Evolutionary conservation across 164 flowering plant genomes (phyloP).

Genomic region (Cinnamomum micranthum): DNA sequence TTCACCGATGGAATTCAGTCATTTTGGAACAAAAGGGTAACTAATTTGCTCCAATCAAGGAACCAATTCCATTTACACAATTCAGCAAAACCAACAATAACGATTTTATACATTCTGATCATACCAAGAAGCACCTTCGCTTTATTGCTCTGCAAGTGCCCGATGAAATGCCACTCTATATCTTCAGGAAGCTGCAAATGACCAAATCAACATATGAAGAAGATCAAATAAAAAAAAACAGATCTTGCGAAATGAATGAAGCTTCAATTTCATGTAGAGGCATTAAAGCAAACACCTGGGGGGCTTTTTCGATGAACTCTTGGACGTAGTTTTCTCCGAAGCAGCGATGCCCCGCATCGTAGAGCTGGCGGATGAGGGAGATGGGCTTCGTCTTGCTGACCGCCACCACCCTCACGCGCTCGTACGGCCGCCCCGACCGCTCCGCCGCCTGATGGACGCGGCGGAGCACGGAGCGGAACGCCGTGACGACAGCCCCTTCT

Average conservation of each 20-base stretch:
- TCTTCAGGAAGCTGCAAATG: conserved; percentile 86
- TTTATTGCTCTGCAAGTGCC: conserved; percentile 97
- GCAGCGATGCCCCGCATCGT: conserved; percentile 87
- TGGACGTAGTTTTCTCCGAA: conserved; percentile 98
- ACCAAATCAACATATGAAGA: not conserved
- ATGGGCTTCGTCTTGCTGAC: conserved; percentile 92
- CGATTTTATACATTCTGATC: not conserved
- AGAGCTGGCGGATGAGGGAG: conserved; percentile 64
- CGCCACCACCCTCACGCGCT: conserved; percentile 64
- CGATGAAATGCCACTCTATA: conserved; percentile 95
- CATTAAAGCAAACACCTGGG: conserved; percentile 46
- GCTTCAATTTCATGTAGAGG: not conserved
- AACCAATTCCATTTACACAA: too few species aligned
- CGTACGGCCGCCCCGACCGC: conserved; percentile 45
- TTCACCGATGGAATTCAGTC: too few species aligned
- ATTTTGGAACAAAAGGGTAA: too few species aligned
- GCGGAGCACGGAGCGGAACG: conserved; percentile 65
- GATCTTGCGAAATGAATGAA: not conserved
- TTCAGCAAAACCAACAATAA: too few species aligned
- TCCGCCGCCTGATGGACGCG: conserved; percentile 74
- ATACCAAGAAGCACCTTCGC: conserved; percentile 80
- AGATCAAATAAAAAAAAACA: not conserved
- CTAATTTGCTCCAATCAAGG: too few species aligned
- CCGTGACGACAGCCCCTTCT: conserved; percentile 54
- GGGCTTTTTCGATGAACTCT: conserved; percentile 82